Conservation (phyloP, 1,284 basidiomycete genomes). For the Sanghuangporus weigelae region DNA sequence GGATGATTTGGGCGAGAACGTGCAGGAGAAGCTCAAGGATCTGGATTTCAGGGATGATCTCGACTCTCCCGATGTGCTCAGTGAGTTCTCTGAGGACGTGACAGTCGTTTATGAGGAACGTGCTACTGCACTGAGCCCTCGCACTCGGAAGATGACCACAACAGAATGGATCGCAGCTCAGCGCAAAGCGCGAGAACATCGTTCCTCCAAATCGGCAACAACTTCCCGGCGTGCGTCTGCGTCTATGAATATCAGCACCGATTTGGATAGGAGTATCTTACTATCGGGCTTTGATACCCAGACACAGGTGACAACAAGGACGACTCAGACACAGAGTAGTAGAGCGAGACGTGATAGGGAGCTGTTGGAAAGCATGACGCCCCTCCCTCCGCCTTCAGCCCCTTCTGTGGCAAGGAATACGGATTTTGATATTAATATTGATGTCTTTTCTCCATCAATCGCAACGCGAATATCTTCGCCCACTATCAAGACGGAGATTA, state of each 20-base stretch:
- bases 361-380: not conserved
- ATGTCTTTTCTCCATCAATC: not conserved
- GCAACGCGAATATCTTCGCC: conserved; percentile 5
- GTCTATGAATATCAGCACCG: not conserved
- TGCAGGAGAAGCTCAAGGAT: not conserved
- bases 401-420: not conserved
- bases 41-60: conserved; percentile 8
- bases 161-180: conserved; percentile 10
- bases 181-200: not conserved
- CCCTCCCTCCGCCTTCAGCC: conserved; percentile 1
- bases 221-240: not conserved
- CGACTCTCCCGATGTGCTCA: conserved; percentile 11
- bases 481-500: conserved; percentile 3
- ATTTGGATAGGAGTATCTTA: not conserved
- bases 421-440: conserved; percentile 3
- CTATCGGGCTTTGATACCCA: not conserved
- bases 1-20: conserved; percentile 42
- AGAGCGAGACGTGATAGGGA: not conserved
- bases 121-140: not conserved
- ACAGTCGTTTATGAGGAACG: conserved; percentile 2
- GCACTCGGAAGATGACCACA: conserved; percentile 1
- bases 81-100: conserved; percentile 10
- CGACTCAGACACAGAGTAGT: not conserved
- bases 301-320: not conserved
- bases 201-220: conserved; percentile 1